These are phyloP conservation scores for Nepenthes gracilis DNA, from an alignment of 148 eudicot species.

Conservation along the genomic window DNA sequence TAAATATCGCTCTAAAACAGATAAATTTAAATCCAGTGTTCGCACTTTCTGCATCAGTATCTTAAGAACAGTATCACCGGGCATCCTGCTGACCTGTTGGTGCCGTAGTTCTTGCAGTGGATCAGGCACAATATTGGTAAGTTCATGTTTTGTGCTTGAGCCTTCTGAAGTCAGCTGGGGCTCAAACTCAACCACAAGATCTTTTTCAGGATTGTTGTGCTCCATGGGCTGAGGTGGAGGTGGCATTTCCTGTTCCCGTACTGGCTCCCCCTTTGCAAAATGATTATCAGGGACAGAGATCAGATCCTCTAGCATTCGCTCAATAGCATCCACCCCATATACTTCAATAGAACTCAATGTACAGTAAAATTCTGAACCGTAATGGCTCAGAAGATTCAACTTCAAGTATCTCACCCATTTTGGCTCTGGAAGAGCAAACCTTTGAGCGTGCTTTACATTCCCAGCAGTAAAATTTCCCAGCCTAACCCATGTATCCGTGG, in stretches of 20 bases:
- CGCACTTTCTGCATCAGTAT: conserved; percentile 94
- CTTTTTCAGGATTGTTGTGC: conserved; percentile 14
- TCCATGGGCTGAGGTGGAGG: conserved; percentile 16
- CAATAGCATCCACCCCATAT: conserved; percentile 96
- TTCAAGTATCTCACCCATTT: conserved; percentile 90
- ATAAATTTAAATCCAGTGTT: conserved; percentile 67
- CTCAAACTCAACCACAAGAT: conserved; percentile 18
- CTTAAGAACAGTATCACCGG: conserved; percentile 95
- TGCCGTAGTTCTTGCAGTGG: conserved; percentile 61
- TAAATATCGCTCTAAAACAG: conserved; percentile 75
- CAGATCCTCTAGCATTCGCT: conserved; percentile 89
- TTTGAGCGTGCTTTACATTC: conserved; percentile 78
- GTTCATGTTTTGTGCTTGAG: conserved; percentile 23
- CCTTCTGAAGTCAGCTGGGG: conserved; percentile 15
- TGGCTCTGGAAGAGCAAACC: conserved; percentile 71
- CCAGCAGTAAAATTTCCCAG: conserved; percentile 88
- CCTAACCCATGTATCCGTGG: conserved; percentile 66
- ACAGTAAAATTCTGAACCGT: conserved; percentile 92
- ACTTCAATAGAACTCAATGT: conserved; percentile 85
- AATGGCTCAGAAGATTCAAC: conserved; percentile 66
- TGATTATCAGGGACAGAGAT: conserved; percentile 54
- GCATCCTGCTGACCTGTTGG: conserved; percentile 78
- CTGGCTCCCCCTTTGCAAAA: conserved; percentile 18
- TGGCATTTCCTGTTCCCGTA: conserved; percentile 19
- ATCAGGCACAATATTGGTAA: conserved; percentile 31